Conservation (phyloP, 176 grass and related monocot species). For the Musa troglodytarum region DNA sequence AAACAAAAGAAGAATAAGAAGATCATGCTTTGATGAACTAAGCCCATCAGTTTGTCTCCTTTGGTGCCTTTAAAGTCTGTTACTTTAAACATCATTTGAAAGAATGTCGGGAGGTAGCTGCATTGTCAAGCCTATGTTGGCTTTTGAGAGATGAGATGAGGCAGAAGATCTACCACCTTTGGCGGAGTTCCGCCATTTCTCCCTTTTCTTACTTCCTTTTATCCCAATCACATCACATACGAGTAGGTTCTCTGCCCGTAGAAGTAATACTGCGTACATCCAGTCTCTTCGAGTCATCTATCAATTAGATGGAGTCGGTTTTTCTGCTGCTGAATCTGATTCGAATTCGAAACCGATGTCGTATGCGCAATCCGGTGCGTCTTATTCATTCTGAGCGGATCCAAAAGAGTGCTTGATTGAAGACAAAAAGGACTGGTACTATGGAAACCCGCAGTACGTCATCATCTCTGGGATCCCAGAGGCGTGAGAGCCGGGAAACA, state of each 20-base stretch:
- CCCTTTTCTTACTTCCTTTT: no score
- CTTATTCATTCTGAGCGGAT: no score
- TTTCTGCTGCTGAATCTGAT: no score
- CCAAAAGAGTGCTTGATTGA: background rate
- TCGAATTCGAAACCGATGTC: no score
- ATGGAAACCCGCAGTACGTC: background rate
- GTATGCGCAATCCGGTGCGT: no score
- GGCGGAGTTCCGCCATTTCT: background rate
- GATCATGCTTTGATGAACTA: background rate
- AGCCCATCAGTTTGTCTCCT: background rate
- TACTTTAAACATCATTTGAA: background rate
- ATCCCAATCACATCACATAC: no score
- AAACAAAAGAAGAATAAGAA: background rate
- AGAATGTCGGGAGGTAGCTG: background rate
- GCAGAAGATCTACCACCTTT: background rate
- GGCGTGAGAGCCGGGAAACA: background rate
- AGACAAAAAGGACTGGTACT: background rate
- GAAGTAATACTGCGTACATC: no score
- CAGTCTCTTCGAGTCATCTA: no score
- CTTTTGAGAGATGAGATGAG: background rate
- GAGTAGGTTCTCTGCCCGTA: no score
- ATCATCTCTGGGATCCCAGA: conserved; percentile 1
- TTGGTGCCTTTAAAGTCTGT: background rate
- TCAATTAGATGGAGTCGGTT: no score
- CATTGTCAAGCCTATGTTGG: background rate